phyloP scores from a whole-genome alignment of 2,329 filamentous ascomycete species.

The Samsoniella hepiali region DNA sequence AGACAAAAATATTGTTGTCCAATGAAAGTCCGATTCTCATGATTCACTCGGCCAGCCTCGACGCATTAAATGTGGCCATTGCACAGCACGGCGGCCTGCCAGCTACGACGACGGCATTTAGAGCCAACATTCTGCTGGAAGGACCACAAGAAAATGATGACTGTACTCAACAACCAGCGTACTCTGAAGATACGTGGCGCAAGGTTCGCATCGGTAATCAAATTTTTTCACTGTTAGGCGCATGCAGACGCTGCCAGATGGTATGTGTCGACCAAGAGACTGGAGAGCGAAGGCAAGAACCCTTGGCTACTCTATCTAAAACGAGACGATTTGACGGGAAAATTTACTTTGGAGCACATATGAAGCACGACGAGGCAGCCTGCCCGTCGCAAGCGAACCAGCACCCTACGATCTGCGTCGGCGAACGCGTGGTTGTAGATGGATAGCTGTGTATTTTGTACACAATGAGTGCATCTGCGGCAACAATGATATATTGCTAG shows the following conservation, averaged over 20 bases:
- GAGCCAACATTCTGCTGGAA: constrained; percentile 78
- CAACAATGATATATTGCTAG: not conserved
- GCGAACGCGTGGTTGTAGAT: constrained; percentile 40
- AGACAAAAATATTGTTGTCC: constrained; percentile 67
- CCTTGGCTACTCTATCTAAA: constrained; percentile 83
- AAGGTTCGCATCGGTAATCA: constrained; percentile 62
- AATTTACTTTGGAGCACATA: constrained; percentile 86
- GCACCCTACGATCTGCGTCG: constrained; percentile 42
- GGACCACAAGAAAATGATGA: constrained; percentile 31
- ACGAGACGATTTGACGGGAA: constrained; percentile 79
- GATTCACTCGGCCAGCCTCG: constrained; percentile 76
- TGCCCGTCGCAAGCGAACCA: not conserved
- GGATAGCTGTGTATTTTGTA: not conserved
- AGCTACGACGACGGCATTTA: constrained; percentile 72
- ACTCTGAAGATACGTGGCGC: constrained; percentile 78
- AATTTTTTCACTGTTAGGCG: constrained; percentile 69
- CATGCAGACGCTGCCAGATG: constrained; percentile 92
- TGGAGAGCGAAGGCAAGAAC: constrained; percentile 74
- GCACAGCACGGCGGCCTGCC: constrained; percentile 56
- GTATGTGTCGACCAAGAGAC: constrained; percentile 88
- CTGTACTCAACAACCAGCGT: constrained; percentile 51
- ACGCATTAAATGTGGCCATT: constrained; percentile 73
- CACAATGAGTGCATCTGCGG: not conserved
- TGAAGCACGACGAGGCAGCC: constrained; percentile 45
- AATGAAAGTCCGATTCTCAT: constrained; percentile 94